Evolutionary conservation across 2,329 filamentous ascomycete genomes (phyloP).

Genomic region (Colletotrichum euphorbiae): DNA sequence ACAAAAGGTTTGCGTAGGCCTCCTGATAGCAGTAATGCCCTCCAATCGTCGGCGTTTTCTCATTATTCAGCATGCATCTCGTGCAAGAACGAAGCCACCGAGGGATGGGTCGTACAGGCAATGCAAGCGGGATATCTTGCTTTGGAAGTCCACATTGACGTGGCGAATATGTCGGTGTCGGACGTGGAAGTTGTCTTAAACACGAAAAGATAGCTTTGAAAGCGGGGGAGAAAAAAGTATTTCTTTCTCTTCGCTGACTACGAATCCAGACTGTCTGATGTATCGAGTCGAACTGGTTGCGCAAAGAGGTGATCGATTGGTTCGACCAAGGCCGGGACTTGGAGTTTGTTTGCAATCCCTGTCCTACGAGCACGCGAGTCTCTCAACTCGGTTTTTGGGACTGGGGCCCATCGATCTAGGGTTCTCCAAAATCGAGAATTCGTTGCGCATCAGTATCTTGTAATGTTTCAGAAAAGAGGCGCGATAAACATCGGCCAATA

Average conservation of each 20-base stretch:
- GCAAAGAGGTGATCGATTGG: slow-evolving; percentile 12
- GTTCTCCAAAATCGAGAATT: slow-evolving; percentile 6
- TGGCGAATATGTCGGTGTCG: slow-evolving; percentile 11
- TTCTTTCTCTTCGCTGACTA: slow-evolving; percentile 8
- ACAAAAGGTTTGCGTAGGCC: slow-evolving; percentile 11
- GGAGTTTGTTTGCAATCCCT: slow-evolving; percentile 20
- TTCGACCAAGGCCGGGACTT: slow-evolving; percentile 10
- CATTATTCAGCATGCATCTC: slow-evolving; percentile 29
- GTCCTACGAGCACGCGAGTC: slow-evolving; percentile 2
- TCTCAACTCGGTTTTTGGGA: slow-evolving; percentile 2
- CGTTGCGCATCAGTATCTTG: slow-evolving; percentile 8
- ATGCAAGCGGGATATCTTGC: slow-evolving; percentile 23
- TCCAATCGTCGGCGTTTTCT: background rate
- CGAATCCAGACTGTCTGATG: slow-evolving; percentile 30
- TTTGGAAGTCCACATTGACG: slow-evolving; percentile 20
- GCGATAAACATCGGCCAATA: background rate
- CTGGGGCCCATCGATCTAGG: background rate
- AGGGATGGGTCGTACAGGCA: slow-evolving; percentile 30
- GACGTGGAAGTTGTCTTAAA: slow-evolving; percentile 14
- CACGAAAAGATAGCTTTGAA: slow-evolving; percentile 32
- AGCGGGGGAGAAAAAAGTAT: slow-evolving; percentile 7
- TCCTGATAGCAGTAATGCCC: background rate
- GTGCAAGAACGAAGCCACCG: slow-evolving; percentile 27
- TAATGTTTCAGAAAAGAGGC: slow-evolving; percentile 11
- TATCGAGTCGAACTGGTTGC: slow-evolving; percentile 18